Base-by-base conservation (phyloP, 2,329 filamentous ascomycete genomes). In the Verticillium dahliae region DNA sequence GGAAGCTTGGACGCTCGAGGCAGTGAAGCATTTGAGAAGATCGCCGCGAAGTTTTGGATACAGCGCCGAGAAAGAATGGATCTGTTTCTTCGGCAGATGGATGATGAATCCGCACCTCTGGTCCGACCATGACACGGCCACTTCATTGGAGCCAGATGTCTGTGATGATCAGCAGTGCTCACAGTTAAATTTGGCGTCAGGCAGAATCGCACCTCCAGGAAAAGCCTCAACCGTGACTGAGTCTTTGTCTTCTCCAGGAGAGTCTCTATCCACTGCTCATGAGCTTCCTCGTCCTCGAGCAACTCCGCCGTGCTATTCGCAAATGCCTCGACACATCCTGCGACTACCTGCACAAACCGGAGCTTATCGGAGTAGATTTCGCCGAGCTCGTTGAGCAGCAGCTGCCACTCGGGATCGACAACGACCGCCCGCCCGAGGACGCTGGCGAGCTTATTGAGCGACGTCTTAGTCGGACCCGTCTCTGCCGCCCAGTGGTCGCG, bases 391-490 rank as follows among this genome's bases (percentile, higher is more conserved):
- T 71, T 69, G 56, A 77, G 66, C 14, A 81, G 70, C 56, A 78
- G 73, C 6, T 68, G 67, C 78, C 79, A 82, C 66, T 81, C 75
- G 1, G 78, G 78, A 6, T 77, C 71, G 41, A 76, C 68, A 27
- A 66, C 65, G 18, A 80, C 69, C 0, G 73, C 62, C 35, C 77
- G 73, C 1, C 81, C 80, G 14, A 82, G 68, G 6, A 72, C 61
- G 1, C 70, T 65, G 18, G 70, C 66, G 15, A 80, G 66, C 4
- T 59, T 63, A 33, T 64, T 66, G 33, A 78, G 68, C 0, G 75
- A 65, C 18, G 65, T 70, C 37, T 76, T 75, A 0, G 74, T 67
- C 1, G 74, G 64, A 4, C 71, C 67, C 34, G 73, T 69, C 7
- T 69, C 61, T 11, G 70, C 74, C 35, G 72, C 69, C 78, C 78